These are phyloP conservation scores for Niebla homalea DNA, from an alignment of 495 filamentous ascomycete genomes.

Conservation along the genomic window DNA sequence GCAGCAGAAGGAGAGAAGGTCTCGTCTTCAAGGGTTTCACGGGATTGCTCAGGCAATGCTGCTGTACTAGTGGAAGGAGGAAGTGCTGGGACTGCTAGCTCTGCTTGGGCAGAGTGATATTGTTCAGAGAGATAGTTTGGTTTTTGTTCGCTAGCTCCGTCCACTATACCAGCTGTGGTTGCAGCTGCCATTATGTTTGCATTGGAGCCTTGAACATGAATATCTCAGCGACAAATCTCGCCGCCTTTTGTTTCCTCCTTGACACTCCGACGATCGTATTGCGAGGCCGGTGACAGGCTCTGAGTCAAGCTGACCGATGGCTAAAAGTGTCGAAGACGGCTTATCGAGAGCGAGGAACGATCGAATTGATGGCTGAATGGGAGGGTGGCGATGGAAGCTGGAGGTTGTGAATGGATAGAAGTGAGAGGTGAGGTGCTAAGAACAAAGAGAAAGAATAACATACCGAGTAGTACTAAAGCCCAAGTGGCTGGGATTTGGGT, in stretches of 20 bases:
- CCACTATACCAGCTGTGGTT: constrained; percentile 2
- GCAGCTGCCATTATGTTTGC: constrained; percentile 1
- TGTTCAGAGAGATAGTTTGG: constrained; percentile 43
- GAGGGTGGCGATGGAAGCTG: neutral
- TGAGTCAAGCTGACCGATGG: no score
- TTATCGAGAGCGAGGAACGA: neutral
- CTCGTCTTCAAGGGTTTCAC: neutral
- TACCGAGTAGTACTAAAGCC: no score
- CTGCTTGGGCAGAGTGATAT: constrained; percentile 40
- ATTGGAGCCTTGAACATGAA: neutral
- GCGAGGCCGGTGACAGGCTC: no score
- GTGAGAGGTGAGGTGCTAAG: neutral
- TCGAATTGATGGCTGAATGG: neutral
- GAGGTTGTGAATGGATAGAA: neutral
- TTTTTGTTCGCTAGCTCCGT: constrained; percentile 13
- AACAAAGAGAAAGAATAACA: neutral
- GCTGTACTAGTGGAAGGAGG: constrained; percentile 11
- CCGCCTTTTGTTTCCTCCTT: neutral
- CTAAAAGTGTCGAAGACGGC: neutral
- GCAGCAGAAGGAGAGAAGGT: constrained; percentile 15
- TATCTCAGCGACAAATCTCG: neutral
- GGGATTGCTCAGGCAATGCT: neutral
- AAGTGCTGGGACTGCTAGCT: constrained; percentile 29
- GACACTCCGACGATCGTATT: no score
- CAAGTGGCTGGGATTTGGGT: neutral